These are phyloP conservation scores for Phoma sp. DNA, from an alignment of 2,329 filamentous ascomycete genomes.

Conservation along the genomic window DNA sequence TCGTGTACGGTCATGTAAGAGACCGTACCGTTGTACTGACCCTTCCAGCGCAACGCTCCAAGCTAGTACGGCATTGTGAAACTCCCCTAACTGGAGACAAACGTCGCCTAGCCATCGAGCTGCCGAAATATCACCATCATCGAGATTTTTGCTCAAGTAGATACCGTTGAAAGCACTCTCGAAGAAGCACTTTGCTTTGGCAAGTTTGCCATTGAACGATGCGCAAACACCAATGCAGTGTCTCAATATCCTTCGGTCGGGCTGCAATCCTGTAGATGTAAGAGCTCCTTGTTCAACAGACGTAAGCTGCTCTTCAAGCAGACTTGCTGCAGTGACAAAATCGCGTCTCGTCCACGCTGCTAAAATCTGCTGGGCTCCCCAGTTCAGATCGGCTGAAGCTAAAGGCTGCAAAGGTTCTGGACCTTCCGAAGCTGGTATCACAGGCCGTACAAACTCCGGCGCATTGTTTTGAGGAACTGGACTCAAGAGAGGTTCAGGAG, in stretches of 20 bases:
- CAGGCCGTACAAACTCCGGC: background rate
- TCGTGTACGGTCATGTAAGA: constrained; percentile 20
- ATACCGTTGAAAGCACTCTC: constrained; percentile 34
- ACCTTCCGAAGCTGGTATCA: background rate
- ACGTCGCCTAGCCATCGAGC: constrained; percentile 43
- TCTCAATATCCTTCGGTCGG: constrained; percentile 34
- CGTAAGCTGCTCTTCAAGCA: constrained; percentile 34
- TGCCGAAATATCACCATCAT: constrained; percentile 43
- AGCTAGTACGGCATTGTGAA: constrained; percentile 36
- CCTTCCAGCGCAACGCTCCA: constrained; percentile 40
- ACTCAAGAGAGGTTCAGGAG: background rate
- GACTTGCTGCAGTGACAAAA: constrained; percentile 24
- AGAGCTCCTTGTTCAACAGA: constrained; percentile 36
- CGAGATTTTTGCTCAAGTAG: constrained; percentile 29
- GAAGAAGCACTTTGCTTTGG: constrained; percentile 38
- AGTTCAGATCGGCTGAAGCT: background rate
- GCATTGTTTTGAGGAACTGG: background rate
- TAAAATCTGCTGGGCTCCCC: background rate
- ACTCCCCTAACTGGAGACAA: constrained; percentile 38
- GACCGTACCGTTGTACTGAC: constrained; percentile 25
- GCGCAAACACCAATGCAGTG: constrained; percentile 38
- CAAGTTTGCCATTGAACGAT: constrained; percentile 36
- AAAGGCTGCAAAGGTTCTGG: background rate
- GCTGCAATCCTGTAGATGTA: constrained; percentile 24
- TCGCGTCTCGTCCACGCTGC: constrained; percentile 18